Percentiles rank a stretch among this genome's conserved stretches.
Evolutionary conservation across 257 asterid species (phyloP).

Genomic region (Nicotiana tomentosiformis): DNA sequence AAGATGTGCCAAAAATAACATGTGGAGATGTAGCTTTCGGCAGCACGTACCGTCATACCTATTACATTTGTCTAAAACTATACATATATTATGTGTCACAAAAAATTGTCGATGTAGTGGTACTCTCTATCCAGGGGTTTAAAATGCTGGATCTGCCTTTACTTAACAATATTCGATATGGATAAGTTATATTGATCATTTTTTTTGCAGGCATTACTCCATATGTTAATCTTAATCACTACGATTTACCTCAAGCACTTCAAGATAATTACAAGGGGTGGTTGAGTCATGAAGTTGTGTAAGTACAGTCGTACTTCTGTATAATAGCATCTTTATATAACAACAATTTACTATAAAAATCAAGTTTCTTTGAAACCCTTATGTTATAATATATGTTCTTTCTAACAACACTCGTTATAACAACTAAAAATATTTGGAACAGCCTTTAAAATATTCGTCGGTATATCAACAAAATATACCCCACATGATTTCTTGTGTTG

Average conservation of each 20-base stretch:
- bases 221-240: constrained; percentile 62
- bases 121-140: neutral
- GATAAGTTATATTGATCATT: neutral
- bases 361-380: no score
- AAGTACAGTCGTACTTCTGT: neutral
- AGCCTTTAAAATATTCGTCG: no score
- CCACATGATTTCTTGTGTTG: neutral
- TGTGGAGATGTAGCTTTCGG: neutral
- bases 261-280: constrained; percentile 58
- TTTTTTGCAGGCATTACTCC: constrained; percentile 55
- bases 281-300: constrained; percentile 77
- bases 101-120: neutral
- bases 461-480: neutral
- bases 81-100: neutral
- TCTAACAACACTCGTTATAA: no score
- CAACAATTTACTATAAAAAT: no score
- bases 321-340: no score
- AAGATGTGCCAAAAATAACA: neutral
- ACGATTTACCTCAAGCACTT: constrained; percentile 64
- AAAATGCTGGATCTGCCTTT: neutral
- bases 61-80: neutral
- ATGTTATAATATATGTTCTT: no score
- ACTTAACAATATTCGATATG: neutral
- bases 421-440: no score
- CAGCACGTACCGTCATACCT: neutral